Evolutionary conservation across 1,284 basidiomycete genomes (phyloP).

Genomic region (Trichosporon asahii): DNA sequence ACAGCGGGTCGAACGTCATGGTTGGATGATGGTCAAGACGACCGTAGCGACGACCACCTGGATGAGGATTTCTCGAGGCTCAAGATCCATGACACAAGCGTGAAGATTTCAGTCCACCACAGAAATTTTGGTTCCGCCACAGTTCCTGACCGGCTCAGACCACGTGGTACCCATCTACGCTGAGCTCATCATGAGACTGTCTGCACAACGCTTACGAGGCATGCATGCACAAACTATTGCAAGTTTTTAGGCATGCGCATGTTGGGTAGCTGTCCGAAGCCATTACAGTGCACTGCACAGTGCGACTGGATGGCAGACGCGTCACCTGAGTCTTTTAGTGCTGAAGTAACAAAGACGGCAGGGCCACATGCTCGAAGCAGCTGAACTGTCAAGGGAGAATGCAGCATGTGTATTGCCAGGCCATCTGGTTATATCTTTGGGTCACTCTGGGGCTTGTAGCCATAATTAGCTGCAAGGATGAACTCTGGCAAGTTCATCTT

Average conservation of each 20-base stretch:
- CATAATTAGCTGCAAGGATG: background rate
- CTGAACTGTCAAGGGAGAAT: background rate
- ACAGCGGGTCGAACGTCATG: constrained; percentile 44
- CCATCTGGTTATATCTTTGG: background rate
- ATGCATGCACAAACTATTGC: background rate
- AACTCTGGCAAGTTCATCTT: background rate
- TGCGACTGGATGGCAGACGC: background rate
- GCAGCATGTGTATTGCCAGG: background rate
- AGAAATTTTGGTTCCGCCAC: constrained; percentile 17
- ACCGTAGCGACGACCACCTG: constrained; percentile 4
- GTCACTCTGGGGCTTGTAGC: too few relatives aligned
- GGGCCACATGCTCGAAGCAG: background rate
- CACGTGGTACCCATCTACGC: background rate
- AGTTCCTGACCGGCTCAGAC: background rate
- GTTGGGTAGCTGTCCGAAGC: background rate
- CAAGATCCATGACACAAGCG: constrained; percentile 1
- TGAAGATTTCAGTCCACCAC: constrained; percentile 16
- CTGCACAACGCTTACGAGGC: background rate
- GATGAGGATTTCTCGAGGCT: background rate
- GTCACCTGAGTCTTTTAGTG: background rate
- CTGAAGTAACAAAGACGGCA: too few relatives aligned
- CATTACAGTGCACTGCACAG: too few relatives aligned
- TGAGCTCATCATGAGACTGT: background rate
- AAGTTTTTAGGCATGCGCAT: background rate
- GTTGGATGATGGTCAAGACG: constrained; percentile 7